Conservation (phyloP, 2,329 filamentous ascomycete species). For the Fusarium brevicatenulatum region DNA sequence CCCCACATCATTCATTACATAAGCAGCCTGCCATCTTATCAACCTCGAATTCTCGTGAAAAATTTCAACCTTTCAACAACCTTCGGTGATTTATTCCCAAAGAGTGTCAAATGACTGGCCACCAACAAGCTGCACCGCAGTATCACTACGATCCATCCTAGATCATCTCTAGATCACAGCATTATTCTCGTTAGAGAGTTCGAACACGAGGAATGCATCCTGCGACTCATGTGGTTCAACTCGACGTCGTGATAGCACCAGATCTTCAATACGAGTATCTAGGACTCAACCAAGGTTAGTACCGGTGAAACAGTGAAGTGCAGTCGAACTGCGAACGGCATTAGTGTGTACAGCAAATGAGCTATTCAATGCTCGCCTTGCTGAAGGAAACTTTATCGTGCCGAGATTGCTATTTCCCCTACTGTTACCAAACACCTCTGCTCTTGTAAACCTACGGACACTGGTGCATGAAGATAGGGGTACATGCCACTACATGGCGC, state of each 20-base stretch:
- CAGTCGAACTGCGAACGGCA: constrained; percentile 54
- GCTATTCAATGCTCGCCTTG: constrained; percentile 61
- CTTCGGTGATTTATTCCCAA: background rate
- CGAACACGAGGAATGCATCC: background rate
- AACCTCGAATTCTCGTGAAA: constrained; percentile 17
- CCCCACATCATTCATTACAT: constrained; percentile 27
- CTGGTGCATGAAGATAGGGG: constrained; percentile 67
- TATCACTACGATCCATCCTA: background rate
- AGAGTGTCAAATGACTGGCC: background rate
- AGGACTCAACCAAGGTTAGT: constrained; percentile 17
- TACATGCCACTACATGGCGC: constrained; percentile 39
- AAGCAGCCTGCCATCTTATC: constrained; percentile 24
- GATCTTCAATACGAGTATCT: constrained; percentile 27
- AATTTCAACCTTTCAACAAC: constrained; percentile 25
- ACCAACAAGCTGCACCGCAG: background rate
- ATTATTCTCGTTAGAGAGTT: background rate
- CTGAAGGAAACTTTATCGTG: constrained; percentile 68
- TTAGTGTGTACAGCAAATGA: constrained; percentile 70
- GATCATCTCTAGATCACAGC: constrained; percentile 4
- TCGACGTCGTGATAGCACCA: constrained; percentile 10
- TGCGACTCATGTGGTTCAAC: constrained; percentile 8
- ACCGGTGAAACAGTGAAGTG: constrained; percentile 33
- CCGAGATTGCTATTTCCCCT: constrained; percentile 61
- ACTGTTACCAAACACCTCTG: constrained; percentile 69
- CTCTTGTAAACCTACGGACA: constrained; percentile 51